Evolutionary conservation across 148 eudicot species (phyloP), one percentile per base, ranked within the genome.

Genomic region (Dysphania ambrosioides): DNA sequence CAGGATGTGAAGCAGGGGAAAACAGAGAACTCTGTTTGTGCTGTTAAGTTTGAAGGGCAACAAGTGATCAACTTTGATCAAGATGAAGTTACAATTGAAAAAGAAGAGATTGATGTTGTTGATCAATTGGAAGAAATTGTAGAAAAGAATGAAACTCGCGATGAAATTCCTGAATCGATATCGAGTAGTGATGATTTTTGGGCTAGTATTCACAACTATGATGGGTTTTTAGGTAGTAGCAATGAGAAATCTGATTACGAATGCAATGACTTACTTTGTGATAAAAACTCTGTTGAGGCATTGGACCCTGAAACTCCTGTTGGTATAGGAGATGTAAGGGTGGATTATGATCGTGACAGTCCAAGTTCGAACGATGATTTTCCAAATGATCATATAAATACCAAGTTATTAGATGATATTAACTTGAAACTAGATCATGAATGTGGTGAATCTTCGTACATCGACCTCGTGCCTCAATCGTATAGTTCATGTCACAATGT

Each of bases 401-500:
- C 10, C 2, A 18, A 41, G 21, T 2, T 9, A 38, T 56, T 49
- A 23, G 77, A 34, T 59, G 16, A 31, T 57, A 30, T 36, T 42
- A 79, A n/a, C n/a, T n/a, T n/a, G n/a, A n/a, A 60, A 71, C 59
- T 56, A 31, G 58, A 78, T 36, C 66, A 65, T 13, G 79, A 70
- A 57, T 79, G 79, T 56, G 51, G 0, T 16, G 87, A 83, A 72
- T 81, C 79, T 51, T 78, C 82, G 64, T 86, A 65, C 82, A 83
- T 81, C 47, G 92, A 88, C 42, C 53, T 86, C 24, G 79, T 81
- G 42, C 88, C 80, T 42, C 40, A 40, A 57, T 53, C 77, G 47
- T 64, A 41, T 21, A 29, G 31, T 42, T 72, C 70, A 12, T 26
- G 11, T 35, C 65, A 40, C 34, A 26, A 35, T 57, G 41, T 15